A percentile compares a stretch with the other conserved stretches of the same genome.
Evolutionary conservation across 164 flowering plant species (phyloP).

Genomic region (Malania oleifera): DNA sequence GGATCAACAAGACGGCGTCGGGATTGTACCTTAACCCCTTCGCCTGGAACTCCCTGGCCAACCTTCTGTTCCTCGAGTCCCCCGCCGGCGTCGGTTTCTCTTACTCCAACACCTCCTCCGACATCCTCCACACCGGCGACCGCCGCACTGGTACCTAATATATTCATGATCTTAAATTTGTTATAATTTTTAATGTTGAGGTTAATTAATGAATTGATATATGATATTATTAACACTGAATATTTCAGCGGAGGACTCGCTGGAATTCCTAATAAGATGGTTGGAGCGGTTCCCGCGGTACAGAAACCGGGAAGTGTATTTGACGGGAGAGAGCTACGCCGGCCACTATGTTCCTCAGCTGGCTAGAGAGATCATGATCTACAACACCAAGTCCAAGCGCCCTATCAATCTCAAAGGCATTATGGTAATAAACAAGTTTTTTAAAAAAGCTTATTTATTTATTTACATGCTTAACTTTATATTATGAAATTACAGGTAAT

Average conservation of each 20-base stretch:
- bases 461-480: too few relatives aligned
- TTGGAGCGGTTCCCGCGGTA: conserved; percentile 70
- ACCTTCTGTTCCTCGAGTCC: conserved; percentile 74
- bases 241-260: conserved; percentile 61
- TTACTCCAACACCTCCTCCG: conserved; percentile 66
- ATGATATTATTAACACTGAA: neutral
- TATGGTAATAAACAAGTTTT: conserved; percentile 38
- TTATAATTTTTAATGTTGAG: too few relatives aligned
- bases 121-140: conserved; percentile 72
- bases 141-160: conserved; percentile 55
- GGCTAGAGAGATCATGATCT: conserved; percentile 49
- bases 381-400: conserved; percentile 41
- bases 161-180: too few relatives aligned
- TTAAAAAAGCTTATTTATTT: too few relatives aligned
- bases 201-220: neutral
- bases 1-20: conserved; percentile 54
- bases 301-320: conserved; percentile 53
- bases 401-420: conserved; percentile 70
- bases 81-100: conserved; percentile 98
- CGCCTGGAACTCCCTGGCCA: conserved; percentile 79
- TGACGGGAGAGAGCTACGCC: conserved; percentile 91
- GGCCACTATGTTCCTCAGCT: conserved; percentile 93
- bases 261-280: conserved; percentile 68
- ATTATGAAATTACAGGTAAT: too few relatives aligned
- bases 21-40: conserved; percentile 65